Evolutionary conservation across 495 filamentous ascomycete species (phyloP).

Genomic region (Polyplosphaeria fusca): DNA sequence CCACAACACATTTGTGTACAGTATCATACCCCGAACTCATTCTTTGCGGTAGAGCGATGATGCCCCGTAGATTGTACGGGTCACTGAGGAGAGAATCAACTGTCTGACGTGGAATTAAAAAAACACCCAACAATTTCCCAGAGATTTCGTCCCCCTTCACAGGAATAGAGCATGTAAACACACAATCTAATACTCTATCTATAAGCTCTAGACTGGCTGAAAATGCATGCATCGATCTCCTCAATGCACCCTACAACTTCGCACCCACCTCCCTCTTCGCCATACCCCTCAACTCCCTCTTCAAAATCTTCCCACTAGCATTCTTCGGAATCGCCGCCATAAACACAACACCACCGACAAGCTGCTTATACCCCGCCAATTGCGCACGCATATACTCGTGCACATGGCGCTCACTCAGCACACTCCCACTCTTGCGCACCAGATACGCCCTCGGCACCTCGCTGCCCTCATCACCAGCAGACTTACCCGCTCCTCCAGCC

Average conservation of each 20-base stretch:
- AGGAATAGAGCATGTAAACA: no score
- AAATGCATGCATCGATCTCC: no score
- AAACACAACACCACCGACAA: constrained; percentile 27
- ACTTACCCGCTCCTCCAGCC: not conserved
- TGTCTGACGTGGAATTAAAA: no score
- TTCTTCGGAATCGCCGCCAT: constrained; percentile 27
- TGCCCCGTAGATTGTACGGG: no score
- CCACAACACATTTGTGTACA: no score
- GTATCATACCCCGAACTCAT: no score
- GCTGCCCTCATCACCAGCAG: not conserved
- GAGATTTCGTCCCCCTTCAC: no score
- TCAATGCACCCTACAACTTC: not conserved
- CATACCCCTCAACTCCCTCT: constrained; percentile 16
- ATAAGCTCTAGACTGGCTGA: no score
- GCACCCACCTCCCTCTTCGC: constrained; percentile 15
- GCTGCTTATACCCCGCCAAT: constrained; percentile 20
- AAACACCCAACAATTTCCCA: no score
- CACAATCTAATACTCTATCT: no score
- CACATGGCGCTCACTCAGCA: constrained; percentile 14
- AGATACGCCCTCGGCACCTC: constrained; percentile 22
- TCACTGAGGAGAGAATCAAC: no score
- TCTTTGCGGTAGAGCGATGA: no score
- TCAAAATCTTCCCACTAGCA: constrained; percentile 29
- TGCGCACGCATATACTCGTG: constrained; percentile 1
- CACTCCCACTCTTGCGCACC: not conserved